A percentile compares a stretch with the other conserved stretches of the same genome.
Evolutionary conservation across 306 rosid genomes (phyloP).

Genomic region (Bauhinia variegata): DNA sequence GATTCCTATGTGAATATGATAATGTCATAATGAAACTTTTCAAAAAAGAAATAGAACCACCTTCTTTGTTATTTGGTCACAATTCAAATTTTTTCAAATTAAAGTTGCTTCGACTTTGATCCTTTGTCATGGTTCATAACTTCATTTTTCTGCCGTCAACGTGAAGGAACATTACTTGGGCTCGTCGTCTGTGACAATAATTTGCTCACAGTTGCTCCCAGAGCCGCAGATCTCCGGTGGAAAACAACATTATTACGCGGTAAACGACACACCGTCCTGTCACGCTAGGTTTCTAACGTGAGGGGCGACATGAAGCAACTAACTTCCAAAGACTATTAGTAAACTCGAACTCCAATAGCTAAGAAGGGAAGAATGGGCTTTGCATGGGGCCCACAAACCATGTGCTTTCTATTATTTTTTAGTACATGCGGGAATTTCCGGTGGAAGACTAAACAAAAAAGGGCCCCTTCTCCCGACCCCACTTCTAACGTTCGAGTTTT

Average conservation of each 20-base stretch:
- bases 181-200: too few relatives aligned
- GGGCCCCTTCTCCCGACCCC: conserved; percentile 35
- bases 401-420: conserved; percentile 2
- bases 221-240: too few relatives aligned
- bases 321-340: too few relatives aligned
- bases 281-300: too few relatives aligned
- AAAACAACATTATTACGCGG: too few relatives aligned
- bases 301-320: too few relatives aligned
- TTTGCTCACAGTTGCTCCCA: too few relatives aligned
- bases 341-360: too few relatives aligned
- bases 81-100: background rate
- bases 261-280: too few relatives aligned
- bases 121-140: background rate
- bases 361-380: background rate
- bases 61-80: background rate
- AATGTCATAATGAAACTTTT: background rate
- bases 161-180: background rate
- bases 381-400: conserved; percentile 24
- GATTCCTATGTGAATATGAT: background rate
- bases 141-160: background rate
- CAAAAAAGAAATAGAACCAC: background rate
- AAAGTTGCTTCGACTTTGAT: background rate
- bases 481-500: conserved; percentile 41
- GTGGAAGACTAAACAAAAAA: background rate
- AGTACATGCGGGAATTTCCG: conserved; percentile 15